Conservation (phyloP, 2,329 filamentous ascomycete genomes). For the Fusarium secorum region DNA sequence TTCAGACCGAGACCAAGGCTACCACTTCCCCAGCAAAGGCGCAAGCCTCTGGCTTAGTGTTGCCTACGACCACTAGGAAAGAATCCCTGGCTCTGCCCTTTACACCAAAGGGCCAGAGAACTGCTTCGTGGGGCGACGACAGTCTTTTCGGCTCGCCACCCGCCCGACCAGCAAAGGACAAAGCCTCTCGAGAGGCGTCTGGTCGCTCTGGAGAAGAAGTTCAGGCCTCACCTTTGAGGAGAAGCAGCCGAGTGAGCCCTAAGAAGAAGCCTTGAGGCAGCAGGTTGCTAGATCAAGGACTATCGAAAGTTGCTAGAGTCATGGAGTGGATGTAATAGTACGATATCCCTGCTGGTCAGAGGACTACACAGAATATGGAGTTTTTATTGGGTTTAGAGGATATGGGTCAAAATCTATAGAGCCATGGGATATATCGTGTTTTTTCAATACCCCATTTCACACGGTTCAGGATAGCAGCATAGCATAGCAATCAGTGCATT, state of each 20-base stretch:
- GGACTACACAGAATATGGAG: background rate
- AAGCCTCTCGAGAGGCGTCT: background rate
- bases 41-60: background rate
- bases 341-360: slow-evolving; percentile 19
- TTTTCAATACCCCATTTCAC: slow-evolving; percentile 13
- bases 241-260: slow-evolving; percentile 5
- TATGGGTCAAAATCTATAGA: background rate
- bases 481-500: slow-evolving; percentile 19
- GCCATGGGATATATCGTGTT: background rate
- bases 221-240: slow-evolving; percentile 17
- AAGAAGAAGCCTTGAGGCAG: slow-evolving; percentile 7
- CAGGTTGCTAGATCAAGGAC: background rate
- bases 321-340: background rate
- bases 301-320: background rate
- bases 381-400: background rate
- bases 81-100: background rate
- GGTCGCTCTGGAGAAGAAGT: background rate
- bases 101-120: background rate
- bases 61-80: background rate
- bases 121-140: background rate
- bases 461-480: slow-evolving; percentile 1
- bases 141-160: background rate
- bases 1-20: background rate
- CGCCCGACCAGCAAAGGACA: background rate
- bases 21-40: background rate